Conservation (phyloP, 352 stramenopile genomes). For the Globisporangium recalcitrans region DNA sequence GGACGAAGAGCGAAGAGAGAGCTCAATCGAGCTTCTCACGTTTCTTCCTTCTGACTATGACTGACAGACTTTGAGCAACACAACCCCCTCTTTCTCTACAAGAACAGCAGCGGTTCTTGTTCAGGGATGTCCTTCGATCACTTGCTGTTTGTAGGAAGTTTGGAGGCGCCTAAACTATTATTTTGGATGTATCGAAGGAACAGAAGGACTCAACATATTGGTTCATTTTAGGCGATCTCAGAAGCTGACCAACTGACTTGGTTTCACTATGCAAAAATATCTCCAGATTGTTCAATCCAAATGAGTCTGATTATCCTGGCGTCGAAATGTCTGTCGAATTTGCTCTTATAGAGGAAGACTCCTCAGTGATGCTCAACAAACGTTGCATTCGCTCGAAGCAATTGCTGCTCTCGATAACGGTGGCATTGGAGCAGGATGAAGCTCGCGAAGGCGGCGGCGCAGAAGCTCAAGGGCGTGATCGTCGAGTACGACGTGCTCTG, state of each 20-base stretch:
- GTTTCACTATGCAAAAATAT: too few relatives aligned
- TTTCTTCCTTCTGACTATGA: constrained; percentile 5
- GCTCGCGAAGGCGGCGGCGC: constrained; percentile 56
- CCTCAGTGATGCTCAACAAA: not conserved
- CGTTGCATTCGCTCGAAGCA: not conserved
- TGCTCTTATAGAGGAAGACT: not conserved
- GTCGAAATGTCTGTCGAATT: too few relatives aligned
- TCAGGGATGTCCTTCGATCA: too few relatives aligned
- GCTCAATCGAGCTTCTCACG: constrained; percentile 7
- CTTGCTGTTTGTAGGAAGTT: too few relatives aligned
- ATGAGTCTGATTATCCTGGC: too few relatives aligned
- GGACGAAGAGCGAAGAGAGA: not conserved
- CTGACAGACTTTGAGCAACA: not conserved
- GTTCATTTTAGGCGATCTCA: too few relatives aligned
- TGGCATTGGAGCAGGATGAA: constrained; percentile 27
- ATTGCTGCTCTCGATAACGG: not conserved
- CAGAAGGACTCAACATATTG: too few relatives aligned
- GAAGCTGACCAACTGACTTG: too few relatives aligned
- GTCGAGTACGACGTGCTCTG: constrained; percentile 78
- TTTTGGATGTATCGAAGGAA: too few relatives aligned
- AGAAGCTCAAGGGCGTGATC: constrained; percentile 71
- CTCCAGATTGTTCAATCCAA: too few relatives aligned
- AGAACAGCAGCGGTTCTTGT: not conserved
- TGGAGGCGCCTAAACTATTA: too few relatives aligned
- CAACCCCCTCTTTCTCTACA: not conserved